Conservation (phyloP, 768 basidiomycete species). For the Suillus placidus region DNA sequence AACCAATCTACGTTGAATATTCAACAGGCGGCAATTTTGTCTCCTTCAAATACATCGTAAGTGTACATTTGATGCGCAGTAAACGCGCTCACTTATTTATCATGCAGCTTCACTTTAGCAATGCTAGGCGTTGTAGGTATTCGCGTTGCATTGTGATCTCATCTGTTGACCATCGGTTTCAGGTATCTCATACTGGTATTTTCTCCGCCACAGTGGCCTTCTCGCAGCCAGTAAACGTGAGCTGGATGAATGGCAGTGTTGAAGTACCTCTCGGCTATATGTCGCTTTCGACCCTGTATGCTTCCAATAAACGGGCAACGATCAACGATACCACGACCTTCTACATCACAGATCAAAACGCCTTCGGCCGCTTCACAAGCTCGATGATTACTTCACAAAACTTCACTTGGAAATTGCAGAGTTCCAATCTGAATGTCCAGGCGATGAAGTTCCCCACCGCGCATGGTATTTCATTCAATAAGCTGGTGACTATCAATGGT, state of each 20-base stretch:
- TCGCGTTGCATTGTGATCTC: neutral
- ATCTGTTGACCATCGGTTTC: conserved; percentile 6
- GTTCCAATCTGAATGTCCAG: conserved; percentile 59
- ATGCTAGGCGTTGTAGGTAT: conserved; percentile 56
- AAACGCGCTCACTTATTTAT: conserved; percentile 10
- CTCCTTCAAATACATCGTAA: conserved; percentile 60
- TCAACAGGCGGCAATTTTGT: conserved; percentile 51
- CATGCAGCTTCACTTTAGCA: conserved; percentile 49
- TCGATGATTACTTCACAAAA: conserved; percentile 65
- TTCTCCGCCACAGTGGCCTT: conserved; percentile 67
- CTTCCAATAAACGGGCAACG: conserved; percentile 56
- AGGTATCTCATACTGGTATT: conserved; percentile 70
- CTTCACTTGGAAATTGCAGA: conserved; percentile 70
- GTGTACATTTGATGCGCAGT: conserved; percentile 17
- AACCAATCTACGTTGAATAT: conserved; percentile 58
- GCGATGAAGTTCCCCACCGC: conserved; percentile 70
- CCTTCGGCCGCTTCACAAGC: conserved; percentile 63
- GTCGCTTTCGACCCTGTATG: conserved; percentile 47
- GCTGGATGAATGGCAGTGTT: conserved; percentile 56
- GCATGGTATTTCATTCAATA: conserved; percentile 66
- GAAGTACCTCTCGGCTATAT: conserved; percentile 59
- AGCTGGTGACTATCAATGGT: conserved; percentile 61
- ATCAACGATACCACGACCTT: conserved; percentile 66
- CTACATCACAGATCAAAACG: conserved; percentile 53
- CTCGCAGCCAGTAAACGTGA: conserved; percentile 55